Evolutionary conservation across 2,329 filamentous ascomycete species (phyloP).

Genomic region (Fusarium compactum): DNA sequence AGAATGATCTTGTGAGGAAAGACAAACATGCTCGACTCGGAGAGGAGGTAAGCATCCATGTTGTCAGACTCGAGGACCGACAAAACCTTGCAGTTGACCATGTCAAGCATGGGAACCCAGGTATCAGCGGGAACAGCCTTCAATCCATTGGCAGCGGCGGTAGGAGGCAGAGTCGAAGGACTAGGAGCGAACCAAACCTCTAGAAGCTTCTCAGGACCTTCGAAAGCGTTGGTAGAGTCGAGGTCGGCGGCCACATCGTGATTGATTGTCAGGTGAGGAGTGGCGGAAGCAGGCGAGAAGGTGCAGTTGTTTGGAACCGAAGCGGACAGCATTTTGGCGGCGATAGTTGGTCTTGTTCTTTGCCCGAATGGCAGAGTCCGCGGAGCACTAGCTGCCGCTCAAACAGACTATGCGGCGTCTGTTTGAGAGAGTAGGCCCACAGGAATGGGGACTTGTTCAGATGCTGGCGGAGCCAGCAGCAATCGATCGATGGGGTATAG

Average conservation of each 20-base stretch:
- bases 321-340: constrained; percentile 77
- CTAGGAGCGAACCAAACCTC: constrained; percentile 98
- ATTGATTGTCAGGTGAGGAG: constrained; percentile 95
- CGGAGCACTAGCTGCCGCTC: constrained; percentile 98
- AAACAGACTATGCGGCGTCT: constrained; percentile 96
- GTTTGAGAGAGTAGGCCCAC: constrained; percentile 99
- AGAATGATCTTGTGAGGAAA: constrained; percentile 99
- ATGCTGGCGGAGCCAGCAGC: constrained; percentile 92
- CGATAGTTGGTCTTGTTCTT: constrained; percentile 36
- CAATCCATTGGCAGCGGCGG: constrained; percentile 79
- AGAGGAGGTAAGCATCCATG: constrained; percentile 95
- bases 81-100: constrained; percentile 98
- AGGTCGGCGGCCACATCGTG: constrained; percentile 92
- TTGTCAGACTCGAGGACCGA: constrained; percentile 94
- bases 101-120: constrained; percentile 97
- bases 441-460: constrained; percentile 68
- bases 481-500: constrained; percentile 59
- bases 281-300: constrained; percentile 83
- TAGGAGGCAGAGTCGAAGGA: constrained; percentile 76
- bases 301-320: constrained; percentile 85
- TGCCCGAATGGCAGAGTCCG: constrained; percentile 65
- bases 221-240: constrained; percentile 96
- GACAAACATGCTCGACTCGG: constrained; percentile 99
- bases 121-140: constrained; percentile 86
- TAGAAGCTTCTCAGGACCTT: constrained; percentile 97